A percentile compares a stretch with the other conserved stretches of the same genome.
Conservation (phyloP, 2,329 filamentous ascomycete genomes). For the Aureobasidium subglaciale region DNA sequence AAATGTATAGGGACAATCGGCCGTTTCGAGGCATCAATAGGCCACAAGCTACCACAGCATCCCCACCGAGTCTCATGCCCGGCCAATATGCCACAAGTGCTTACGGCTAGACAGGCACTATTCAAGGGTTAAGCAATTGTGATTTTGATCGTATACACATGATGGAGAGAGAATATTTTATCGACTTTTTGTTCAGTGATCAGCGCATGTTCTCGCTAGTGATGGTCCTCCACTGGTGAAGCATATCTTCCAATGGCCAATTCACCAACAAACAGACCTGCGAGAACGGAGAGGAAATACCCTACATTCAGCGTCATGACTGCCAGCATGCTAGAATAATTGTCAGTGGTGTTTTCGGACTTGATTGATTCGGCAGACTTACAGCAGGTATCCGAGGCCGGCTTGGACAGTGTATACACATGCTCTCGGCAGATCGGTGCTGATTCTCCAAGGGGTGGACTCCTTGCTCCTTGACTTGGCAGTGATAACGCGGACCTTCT, state of each 20-base stretch:
- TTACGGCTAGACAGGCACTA: no score
- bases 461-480: conserved; percentile 42
- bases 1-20: no score
- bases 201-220: not conserved
- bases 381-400: conserved; percentile 82
- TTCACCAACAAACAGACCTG: conserved; percentile 77
- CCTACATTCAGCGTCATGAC: conserved; percentile 87
- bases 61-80: no score
- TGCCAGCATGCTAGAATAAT: conserved; percentile 70
- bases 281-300: conserved; percentile 75
- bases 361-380: conserved; percentile 36
- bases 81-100: no score
- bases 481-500: conserved; percentile 68
- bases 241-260: conserved; percentile 67
- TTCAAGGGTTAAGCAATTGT: no score
- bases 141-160: not conserved
- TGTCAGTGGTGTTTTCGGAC: conserved; percentile 18
- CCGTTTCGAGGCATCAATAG: no score
- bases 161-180: not conserved
- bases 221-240: conserved; percentile 27
- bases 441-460: conserved; percentile 69
- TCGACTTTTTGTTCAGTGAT: not conserved
- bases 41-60: no score
- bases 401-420: conserved; percentile 62
- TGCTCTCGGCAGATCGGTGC: conserved; percentile 69